Conservation (phyloP, 2,329 filamentous ascomycete genomes). For the Periconia sp. region DNA sequence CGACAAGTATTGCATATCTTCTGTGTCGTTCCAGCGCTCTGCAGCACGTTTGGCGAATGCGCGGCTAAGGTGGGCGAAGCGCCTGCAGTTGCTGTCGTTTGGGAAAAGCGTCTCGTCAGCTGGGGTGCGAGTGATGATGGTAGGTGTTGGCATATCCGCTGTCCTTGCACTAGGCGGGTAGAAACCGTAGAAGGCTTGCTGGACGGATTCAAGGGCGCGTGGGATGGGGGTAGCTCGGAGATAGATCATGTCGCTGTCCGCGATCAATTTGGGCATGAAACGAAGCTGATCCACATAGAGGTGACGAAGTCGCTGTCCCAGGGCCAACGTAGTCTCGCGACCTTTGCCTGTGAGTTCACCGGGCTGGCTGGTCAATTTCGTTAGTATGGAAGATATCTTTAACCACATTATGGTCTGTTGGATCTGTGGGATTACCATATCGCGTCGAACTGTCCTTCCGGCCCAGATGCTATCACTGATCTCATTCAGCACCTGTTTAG, state of each 20-base stretch:
- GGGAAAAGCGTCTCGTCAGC: constrained; percentile 54
- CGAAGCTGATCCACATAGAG: constrained; percentile 54
- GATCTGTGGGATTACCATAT: constrained; percentile 63
- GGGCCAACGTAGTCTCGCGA: constrained; percentile 51
- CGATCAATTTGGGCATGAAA: constrained; percentile 51
- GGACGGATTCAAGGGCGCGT: constrained; percentile 53
- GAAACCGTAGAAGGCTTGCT: constrained; percentile 53
- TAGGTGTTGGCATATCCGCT: constrained; percentile 46
- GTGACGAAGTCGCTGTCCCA: constrained; percentile 51
- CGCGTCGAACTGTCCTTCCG: constrained; percentile 69
- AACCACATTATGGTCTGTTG: constrained; percentile 32
- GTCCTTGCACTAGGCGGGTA: constrained; percentile 49
- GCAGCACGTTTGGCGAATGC: constrained; percentile 53
- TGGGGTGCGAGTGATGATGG: constrained; percentile 48
- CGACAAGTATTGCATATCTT: constrained; percentile 83
- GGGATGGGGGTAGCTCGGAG: constrained; percentile 53
- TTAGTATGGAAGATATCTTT: constrained; percentile 1
- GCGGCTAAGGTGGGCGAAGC: constrained; percentile 50
- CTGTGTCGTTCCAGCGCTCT: constrained; percentile 56
- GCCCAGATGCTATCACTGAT: constrained; percentile 64
- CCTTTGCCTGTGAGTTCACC: constrained; percentile 55
- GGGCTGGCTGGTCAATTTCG: constrained; percentile 36
- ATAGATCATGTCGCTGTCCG: constrained; percentile 48
- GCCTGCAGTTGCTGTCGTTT: constrained; percentile 52
- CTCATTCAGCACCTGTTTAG: constrained; percentile 4